Evolutionary conservation across 2,329 filamentous ascomycete genomes (phyloP), one percentile per base, ranked within the genome.

Genomic region (Conoideocrella luteorostrata): DNA sequence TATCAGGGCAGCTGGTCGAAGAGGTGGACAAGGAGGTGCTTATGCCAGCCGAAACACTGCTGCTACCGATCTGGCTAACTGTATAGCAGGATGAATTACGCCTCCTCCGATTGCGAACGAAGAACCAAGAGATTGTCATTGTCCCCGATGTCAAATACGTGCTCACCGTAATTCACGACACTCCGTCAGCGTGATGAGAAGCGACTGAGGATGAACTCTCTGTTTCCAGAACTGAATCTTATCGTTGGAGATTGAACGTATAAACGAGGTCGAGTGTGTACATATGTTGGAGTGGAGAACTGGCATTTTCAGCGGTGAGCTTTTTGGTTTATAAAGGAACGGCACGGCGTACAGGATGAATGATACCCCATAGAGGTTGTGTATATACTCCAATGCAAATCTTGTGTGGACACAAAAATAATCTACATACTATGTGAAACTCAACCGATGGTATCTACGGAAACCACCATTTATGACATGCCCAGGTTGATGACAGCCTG

Each of bases 51-150:
- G 4, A 5, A 12, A 1, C 10, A 20, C n/a, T 26, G 5, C 18
- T 26, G 18, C 10, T 20, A 34, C 3, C 13, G 20, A 7, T n/a
- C n/a, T 17, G 46, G 39, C 59, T 63, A 41, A 63, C 44, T n/a
- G 17, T 36, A 2, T 13, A 26, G 40, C 50, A 84, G 74, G 87
- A 93, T 56, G 86, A 90, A 59, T 65, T 90, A 50, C 88, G 83
- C 65, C 69, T 93, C 38, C 64, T 93, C 41, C 75, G 86, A 50
- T 60, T 94, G 51, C 77, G 88, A 51, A 91, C 86, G n/a, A 88
- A 82, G 69, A 89, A 86, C 63, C 85, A 89, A 54, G 88, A 94
- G 63, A 68, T 93, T 49, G 84, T 93, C 47, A 87, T 93, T 56
- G 84, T 91, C 17, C 86, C 86, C 62, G 87, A 91, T 61, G 58